Evolutionary conservation across 345 rosid species (phyloP), one percentile per base, ranked within the genome.

Genomic region (Populus simonii): DNA sequence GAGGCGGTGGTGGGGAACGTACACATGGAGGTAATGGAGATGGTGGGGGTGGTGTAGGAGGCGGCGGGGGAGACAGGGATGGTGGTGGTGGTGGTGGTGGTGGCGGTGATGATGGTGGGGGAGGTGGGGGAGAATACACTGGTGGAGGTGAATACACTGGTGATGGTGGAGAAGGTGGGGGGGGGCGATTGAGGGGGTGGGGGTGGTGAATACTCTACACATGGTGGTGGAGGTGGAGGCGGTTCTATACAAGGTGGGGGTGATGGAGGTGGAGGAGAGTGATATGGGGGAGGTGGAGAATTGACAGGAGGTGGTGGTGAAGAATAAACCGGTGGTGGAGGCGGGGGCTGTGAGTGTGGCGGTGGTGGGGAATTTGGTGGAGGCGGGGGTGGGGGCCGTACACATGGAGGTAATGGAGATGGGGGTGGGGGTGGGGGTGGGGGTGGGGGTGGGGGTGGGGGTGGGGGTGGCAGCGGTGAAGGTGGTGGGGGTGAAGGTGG

Each of bases 231-330:
- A 73, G 83, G 87, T 18, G 92, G 95, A 3, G 92, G 88, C 31
- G 88, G 92, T 68, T 89, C 92, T 75, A 85, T 80, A 83, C 91
- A 89, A 41, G 91, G 94, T 0, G 89, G 83, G 7, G 94, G 94
- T 0, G 90, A 84, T 13, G 92, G 86, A 17, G 89, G 90, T 8
- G 92, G 90, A 3, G 88, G 86, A 12, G 66, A 73, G 20, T 82
- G 78, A 0, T 84, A 78, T 0, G 72, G 45, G 15, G 74, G 78
- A 3, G 85, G 81, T 0, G 88, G 76, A 23, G 70, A 62, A 87
- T 79, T 25, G 85, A 78, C 0, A 80, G 80, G 79, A 5, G 62
- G 57, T 5, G 70, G 75, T 0, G 85, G 83, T 5, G 80, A 76
- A 5, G 22, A 67, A 74, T 16, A 84, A 85, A 79, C 76, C 0